phyloP scores from a whole-genome alignment of 305 asterid genomes.

The Fraxinus latifolia region DNA sequence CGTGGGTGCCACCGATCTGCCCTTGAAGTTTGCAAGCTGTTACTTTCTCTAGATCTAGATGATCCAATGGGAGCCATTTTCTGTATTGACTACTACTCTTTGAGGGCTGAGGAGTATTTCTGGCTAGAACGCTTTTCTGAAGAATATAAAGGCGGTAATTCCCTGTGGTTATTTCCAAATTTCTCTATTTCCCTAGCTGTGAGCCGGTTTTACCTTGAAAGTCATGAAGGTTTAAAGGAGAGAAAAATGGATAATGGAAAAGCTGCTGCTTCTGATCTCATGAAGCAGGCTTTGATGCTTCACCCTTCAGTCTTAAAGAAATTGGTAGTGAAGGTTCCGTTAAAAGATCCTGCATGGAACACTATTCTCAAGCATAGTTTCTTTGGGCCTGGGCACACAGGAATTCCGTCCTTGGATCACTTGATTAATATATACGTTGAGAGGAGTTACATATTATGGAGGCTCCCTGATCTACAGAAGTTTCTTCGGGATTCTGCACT shows the following conservation, averaged over 20 bases:
- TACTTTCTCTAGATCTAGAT: slow-evolving; percentile 80
- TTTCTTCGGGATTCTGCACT: slow-evolving; percentile 65
- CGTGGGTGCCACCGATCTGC: slow-evolving; percentile 97
- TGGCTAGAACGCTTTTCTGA: slow-evolving; percentile 82
- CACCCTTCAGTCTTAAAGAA: slow-evolving; percentile 76
- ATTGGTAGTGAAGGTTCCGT: slow-evolving; percentile 77
- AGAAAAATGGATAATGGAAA: slow-evolving; percentile 34
- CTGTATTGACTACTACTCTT: slow-evolving; percentile 79
- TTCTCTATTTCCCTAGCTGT: slow-evolving; percentile 77
- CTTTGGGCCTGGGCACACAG: slow-evolving; percentile 59
- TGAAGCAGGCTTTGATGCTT: slow-evolving; percentile 93
- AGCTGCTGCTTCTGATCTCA: slow-evolving; percentile 64
- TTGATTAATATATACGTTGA: slow-evolving; percentile 73
- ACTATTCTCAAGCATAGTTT: slow-evolving; percentile 47
- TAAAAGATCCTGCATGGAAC: slow-evolving; percentile 72
- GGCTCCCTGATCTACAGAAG: slow-evolving; percentile 90
- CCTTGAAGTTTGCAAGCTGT: slow-evolving; percentile 82
- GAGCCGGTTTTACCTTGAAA: slow-evolving; percentile 72
- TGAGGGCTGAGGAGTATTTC: slow-evolving; percentile 76
- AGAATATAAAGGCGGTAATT: slow-evolving; percentile 67
- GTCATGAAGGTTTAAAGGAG: slow-evolving; percentile 27
- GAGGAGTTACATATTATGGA: slow-evolving; percentile 81
- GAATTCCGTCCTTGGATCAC: slow-evolving; percentile 80
- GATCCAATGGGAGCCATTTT: slow-evolving; percentile 85
- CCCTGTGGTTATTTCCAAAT: slow-evolving; percentile 89